phyloP scores from a whole-genome alignment of 1,284 basidiomycete species.

The Neolentinus lepideus region DNA sequence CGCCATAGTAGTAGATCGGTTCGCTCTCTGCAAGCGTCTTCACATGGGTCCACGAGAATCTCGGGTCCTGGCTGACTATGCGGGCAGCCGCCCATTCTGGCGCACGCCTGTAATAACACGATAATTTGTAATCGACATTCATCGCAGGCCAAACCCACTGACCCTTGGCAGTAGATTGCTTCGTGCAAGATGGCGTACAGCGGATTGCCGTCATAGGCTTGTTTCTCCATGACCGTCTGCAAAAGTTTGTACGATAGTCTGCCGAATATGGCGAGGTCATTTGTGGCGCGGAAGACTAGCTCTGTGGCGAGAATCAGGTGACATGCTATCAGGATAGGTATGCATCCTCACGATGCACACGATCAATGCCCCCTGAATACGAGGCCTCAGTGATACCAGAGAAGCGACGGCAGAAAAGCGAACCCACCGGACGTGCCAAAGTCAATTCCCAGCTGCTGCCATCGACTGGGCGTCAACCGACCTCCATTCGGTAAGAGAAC shows the following conservation, averaged over 20 bases:
- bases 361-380: conserved; percentile 35
- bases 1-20: conserved; percentile 42
- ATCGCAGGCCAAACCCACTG: conserved; percentile 4
- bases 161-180: conserved; percentile 43
- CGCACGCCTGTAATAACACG: conserved; percentile 26
- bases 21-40: conserved; percentile 24
- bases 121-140: too few species aligned
- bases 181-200: conserved; percentile 45
- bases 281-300: conserved; percentile 35
- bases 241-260: conserved; percentile 37
- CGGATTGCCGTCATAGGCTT: conserved; percentile 38
- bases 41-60: conserved; percentile 35
- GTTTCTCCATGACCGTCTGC: conserved; percentile 27
- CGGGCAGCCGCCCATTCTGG: conserved; percentile 38
- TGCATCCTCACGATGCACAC: conserved; percentile 26
- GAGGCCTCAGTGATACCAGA: neutral
- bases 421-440: conserved; percentile 34
- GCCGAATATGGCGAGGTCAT: conserved; percentile 36
- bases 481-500: conserved; percentile 36
- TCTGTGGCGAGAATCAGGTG: conserved; percentile 10
- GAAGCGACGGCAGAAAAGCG: neutral
- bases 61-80: conserved; percentile 26
- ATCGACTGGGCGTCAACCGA: conserved; percentile 30
- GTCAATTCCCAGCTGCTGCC: conserved; percentile 35
- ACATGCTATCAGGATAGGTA: neutral